Conservation (phyloP, 2,329 filamentous ascomycete species). For the Xylaria hypoxylon region DNA sequence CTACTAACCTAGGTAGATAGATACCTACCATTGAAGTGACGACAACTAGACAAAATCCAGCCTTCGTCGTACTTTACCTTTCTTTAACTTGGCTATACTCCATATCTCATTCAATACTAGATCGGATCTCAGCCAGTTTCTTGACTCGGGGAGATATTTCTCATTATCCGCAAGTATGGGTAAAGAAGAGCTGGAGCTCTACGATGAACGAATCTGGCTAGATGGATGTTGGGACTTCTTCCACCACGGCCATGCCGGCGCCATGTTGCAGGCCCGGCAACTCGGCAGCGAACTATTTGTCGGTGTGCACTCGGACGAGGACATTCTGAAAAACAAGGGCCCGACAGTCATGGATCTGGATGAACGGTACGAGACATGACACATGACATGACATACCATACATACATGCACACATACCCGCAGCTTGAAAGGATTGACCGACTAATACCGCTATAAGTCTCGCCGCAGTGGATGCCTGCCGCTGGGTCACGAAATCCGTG, state of each 20-base stretch:
- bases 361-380: constrained; percentile 72
- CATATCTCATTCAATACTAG: background rate
- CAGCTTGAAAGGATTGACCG: background rate
- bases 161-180: constrained; percentile 23
- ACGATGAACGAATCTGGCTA: constrained; percentile 89
- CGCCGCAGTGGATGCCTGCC: constrained; percentile 91
- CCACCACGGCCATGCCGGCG: constrained; percentile 97
- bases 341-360: constrained; percentile 95
- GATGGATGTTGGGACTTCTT: constrained; percentile 99
- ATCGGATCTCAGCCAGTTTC: background rate
- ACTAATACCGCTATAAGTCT: constrained; percentile 65
- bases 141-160: background rate
- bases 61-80: background rate
- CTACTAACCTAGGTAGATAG: background rate
- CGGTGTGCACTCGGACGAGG: constrained; percentile 94
- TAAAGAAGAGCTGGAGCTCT: constrained; percentile 58
- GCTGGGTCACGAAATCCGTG: constrained; percentile 89
- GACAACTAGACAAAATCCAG: too few species aligned
- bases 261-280: constrained; percentile 94
- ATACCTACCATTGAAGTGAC: background rate
- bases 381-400: background rate
- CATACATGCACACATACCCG: background rate
- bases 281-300: constrained; percentile 89
- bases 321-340: constrained; percentile 96
- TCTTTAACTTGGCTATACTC: background rate